phyloP scores from a whole-genome alignment of 495 filamentous ascomycete species.

The Aspergillus diversus region DNA sequence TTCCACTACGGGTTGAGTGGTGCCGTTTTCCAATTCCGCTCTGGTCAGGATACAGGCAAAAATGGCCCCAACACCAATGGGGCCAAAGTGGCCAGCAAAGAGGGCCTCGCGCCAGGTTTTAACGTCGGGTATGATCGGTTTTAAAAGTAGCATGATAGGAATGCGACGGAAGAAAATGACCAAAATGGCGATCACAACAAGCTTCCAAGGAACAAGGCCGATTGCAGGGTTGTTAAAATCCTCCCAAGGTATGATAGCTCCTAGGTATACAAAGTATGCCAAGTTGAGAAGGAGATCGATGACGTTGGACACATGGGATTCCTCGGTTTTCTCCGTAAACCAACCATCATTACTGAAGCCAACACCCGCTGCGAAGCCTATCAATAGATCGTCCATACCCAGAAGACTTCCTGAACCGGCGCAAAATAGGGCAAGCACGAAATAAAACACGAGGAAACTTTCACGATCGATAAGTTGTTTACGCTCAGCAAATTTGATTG shows the following conservation, averaged over 20 bases:
- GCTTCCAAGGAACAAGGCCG: slow-evolving; percentile 80
- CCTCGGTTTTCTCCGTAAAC: slow-evolving; percentile 98
- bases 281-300: slow-evolving; percentile 97
- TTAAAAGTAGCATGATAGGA: slow-evolving; percentile 90
- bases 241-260: slow-evolving; percentile 94
- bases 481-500: slow-evolving; percentile 87
- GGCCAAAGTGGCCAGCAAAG: slow-evolving; percentile 98
- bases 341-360: slow-evolving; percentile 99
- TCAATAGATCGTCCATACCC: slow-evolving; percentile 93
- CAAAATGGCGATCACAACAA: slow-evolving; percentile 86
- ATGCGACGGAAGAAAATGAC: slow-evolving; percentile 97
- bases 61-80: slow-evolving; percentile 96
- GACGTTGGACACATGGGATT: slow-evolving; percentile 98
- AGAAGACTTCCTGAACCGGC: slow-evolving; percentile 92
- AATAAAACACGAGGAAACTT: slow-evolving; percentile 98
- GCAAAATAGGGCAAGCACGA: slow-evolving; percentile 93
- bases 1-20: slow-evolving; percentile 72
- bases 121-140: slow-evolving; percentile 93
- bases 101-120: slow-evolving; percentile 98
- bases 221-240: slow-evolving; percentile 73
- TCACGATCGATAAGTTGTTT: slow-evolving; percentile 90
- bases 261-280: slow-evolving; percentile 97
- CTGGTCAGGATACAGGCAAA: slow-evolving; percentile 92
- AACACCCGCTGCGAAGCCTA: slow-evolving; percentile 93
- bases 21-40: slow-evolving; percentile 78